Percentiles rank a stretch among this genome's conserved stretches.
Evolutionary conservation across 768 basidiomycete species (phyloP).

Genomic region (Baorangia bicolor): DNA sequence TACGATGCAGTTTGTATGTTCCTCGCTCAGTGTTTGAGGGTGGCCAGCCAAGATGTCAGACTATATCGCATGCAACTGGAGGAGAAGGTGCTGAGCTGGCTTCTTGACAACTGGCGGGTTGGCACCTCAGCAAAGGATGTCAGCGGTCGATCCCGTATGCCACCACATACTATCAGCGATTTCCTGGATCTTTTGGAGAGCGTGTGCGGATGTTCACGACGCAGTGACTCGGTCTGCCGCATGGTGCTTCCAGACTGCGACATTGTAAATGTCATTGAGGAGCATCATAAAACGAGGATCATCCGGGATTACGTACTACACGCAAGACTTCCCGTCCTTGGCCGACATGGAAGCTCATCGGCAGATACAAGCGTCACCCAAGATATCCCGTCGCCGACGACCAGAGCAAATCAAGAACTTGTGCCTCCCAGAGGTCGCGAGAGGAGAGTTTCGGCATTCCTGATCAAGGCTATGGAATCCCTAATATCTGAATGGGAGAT

Average conservation of each 20-base stretch:
- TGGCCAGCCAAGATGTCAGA: conserved; percentile 78
- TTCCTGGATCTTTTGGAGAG: conserved; percentile 61
- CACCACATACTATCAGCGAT: conserved; percentile 57
- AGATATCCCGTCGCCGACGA: conserved; percentile 7
- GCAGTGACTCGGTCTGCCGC: conserved; percentile 45
- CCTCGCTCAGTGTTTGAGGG: conserved; percentile 61
- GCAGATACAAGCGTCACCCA: background rate
- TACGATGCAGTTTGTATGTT: conserved; percentile 91
- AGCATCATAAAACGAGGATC: conserved; percentile 52
- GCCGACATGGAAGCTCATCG: conserved; percentile 7
- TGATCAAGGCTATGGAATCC: conserved; percentile 61
- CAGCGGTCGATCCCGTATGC: conserved; percentile 41
- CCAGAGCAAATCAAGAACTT: conserved; percentile 31
- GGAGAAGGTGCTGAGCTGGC: conserved; percentile 82
- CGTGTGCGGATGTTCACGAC: conserved; percentile 55
- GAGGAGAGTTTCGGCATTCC: conserved; percentile 57
- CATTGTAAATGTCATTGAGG: conserved; percentile 58
- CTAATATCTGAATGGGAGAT: conserved; percentile 50
- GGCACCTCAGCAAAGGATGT: conserved; percentile 39
- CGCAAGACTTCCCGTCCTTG: conserved; percentile 55
- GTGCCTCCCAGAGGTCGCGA: conserved; percentile 57
- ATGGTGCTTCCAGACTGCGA: conserved; percentile 67
- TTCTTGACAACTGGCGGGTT: conserved; percentile 68
- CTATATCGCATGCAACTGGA: conserved; percentile 84
- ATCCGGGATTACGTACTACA: conserved; percentile 72